phyloP scores from a whole-genome alignment of 495 filamentous ascomycete genomes.

The Pyronema omphalodes region DNA sequence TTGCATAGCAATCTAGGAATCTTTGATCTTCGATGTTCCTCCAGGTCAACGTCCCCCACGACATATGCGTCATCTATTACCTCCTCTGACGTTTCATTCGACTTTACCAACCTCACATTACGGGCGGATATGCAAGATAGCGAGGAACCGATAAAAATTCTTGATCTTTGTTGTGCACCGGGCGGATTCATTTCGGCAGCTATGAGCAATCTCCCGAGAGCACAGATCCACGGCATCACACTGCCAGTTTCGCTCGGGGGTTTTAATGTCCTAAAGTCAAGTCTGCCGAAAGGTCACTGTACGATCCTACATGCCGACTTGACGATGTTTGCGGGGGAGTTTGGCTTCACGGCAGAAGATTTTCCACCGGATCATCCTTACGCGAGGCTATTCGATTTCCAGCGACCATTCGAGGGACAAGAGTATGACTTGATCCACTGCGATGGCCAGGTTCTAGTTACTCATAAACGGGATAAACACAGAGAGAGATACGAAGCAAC shows the following conservation, averaged over 20 bases:
- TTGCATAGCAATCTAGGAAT: too few species aligned
- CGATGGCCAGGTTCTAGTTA: constrained; percentile 38
- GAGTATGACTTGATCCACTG: constrained; percentile 37
- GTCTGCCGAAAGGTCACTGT: neutral
- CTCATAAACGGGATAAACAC: constrained; percentile 29
- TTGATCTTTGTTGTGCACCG: constrained; percentile 42
- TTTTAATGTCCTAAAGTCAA: neutral
- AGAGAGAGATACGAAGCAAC: constrained; percentile 27
- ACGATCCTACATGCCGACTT: constrained; percentile 27
- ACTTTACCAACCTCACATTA: too few species aligned
- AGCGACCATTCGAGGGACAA: constrained; percentile 17
- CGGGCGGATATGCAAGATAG: too few species aligned
- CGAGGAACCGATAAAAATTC: constrained; percentile 22
- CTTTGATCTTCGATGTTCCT: too few species aligned
- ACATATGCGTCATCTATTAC: too few species aligned
- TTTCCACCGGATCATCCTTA: constrained; percentile 33
- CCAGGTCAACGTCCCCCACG: too few species aligned
- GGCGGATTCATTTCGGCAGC: constrained; percentile 32
- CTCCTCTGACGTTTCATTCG: too few species aligned
- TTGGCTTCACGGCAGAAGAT: constrained; percentile 24
- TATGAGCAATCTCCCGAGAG: constrained; percentile 5
- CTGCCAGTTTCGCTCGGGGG: neutral
- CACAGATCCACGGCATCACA: neutral
- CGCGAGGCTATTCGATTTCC: constrained; percentile 25
- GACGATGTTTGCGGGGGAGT: constrained; percentile 37